These are phyloP conservation scores for Claviceps pazoutovae DNA, from an alignment of 2,329 filamentous ascomycete species.

Conservation along the genomic window DNA sequence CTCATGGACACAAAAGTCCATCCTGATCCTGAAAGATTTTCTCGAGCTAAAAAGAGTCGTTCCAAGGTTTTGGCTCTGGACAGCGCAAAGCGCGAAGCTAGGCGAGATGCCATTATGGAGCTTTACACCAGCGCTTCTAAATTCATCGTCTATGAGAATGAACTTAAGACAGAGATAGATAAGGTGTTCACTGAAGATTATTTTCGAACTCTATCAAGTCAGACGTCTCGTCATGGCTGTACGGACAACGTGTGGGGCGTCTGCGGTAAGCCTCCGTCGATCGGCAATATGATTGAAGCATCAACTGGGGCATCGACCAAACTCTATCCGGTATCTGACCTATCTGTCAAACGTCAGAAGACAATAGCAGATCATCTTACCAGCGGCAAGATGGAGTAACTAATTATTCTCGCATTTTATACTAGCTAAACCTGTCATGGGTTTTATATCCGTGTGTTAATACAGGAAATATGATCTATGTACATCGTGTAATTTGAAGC, in stretches of 20 bases:
- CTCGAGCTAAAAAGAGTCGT: slow-evolving; percentile 33
- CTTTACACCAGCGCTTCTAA: slow-evolving; percentile 78
- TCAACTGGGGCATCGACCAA: slow-evolving; percentile 21
- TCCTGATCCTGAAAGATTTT: slow-evolving; percentile 49
- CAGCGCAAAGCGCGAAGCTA: slow-evolving; percentile 37
- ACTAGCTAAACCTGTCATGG: background rate
- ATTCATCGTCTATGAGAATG: slow-evolving; percentile 73
- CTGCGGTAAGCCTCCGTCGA: slow-evolving; percentile 29
- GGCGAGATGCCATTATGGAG: slow-evolving; percentile 62
- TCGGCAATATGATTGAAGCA: slow-evolving; percentile 29
- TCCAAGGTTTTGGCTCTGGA: slow-evolving; percentile 30
- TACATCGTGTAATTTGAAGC: background rate
- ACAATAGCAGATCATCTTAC: slow-evolving; percentile 44
- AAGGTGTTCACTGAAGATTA: slow-evolving; percentile 56
- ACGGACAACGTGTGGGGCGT: slow-evolving; percentile 40
- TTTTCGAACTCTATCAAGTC: slow-evolving; percentile 26
- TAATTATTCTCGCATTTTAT: background rate
- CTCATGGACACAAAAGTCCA: slow-evolving; percentile 34
- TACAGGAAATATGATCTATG: too few relatives aligned
- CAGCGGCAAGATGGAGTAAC: slow-evolving; percentile 37
- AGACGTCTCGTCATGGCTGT: slow-evolving; percentile 17
- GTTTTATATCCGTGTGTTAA: background rate
- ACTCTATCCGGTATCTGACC: slow-evolving; percentile 25
- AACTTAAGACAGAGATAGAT: slow-evolving; percentile 63
- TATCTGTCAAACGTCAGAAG: slow-evolving; percentile 39